Base-by-base conservation (phyloP, 2,329 filamentous ascomycete species). In the Aspergillus sp. region DNA sequence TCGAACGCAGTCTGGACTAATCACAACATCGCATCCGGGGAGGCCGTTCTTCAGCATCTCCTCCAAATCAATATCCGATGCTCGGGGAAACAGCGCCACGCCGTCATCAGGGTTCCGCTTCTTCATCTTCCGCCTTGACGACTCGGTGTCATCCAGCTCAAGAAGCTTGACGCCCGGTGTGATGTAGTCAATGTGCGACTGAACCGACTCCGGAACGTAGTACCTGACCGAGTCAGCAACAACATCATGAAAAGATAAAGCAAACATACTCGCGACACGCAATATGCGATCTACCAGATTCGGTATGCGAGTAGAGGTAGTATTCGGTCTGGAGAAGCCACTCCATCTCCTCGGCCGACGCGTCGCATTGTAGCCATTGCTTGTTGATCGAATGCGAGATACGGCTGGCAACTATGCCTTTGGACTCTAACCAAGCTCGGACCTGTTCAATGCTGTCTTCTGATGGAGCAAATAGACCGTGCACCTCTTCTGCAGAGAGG, bases 321-420 rank as follows among this genome's bases (percentile, higher is more conserved):
- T 85, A 86, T 60, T 84, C 76, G 7, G 85, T 81, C 65, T 80
- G 79, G 52, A 87, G 78, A 19, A 87, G 77, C 22, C 73, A 71
- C 71, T 87, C 84, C 6, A 83, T 80, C 69, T 88, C 82, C 41
- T 79, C 74, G 3, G 82, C 82, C 6, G 83, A 83, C 8, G 84
- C 83, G 59, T 85, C 79, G 68, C 87, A 86, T 11, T 79, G 75
- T 22, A 87, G 69, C 83, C 85, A 87, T 54, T 81, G 81, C 57
- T 82, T 80, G 30, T 82, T 82, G 47, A 79, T 77, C 0, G 84
- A 84, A 48, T 85, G 79, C 46, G 74, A 75, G 48, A 88, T 77
- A 4, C 83, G 79, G 3, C 76, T 75, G 2, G 72, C 70, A 19
- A 78, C 68, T 48, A 89, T 84, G 7, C 86, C 87, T 23, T 81